Percentiles rank a stretch among this genome's conserved stretches.
These are phyloP conservation scores for Trichoderma simmonsii DNA, from an alignment of 2,329 filamentous ascomycete genomes.

Conservation along the genomic window DNA sequence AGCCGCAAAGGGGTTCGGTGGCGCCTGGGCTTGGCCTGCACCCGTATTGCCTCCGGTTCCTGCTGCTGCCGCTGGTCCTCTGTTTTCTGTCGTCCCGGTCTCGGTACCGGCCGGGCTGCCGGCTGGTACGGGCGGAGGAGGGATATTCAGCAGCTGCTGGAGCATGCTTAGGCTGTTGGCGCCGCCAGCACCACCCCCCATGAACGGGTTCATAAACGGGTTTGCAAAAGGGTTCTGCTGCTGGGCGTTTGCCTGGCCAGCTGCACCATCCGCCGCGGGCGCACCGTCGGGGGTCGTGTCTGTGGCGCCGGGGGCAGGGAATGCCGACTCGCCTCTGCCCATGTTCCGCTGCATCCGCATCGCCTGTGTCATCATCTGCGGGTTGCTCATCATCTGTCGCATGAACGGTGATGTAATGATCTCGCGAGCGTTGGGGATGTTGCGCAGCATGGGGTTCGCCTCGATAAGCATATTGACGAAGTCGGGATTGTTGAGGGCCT, in stretches of 20 bases:
- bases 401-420: constrained; percentile 87
- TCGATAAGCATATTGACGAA: constrained; percentile 95
- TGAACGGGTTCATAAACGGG: constrained; percentile 30
- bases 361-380: constrained; percentile 76
- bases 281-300: constrained; percentile 69
- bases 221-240: constrained; percentile 44
- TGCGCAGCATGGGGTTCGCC: constrained; percentile 77
- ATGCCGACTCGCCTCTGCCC: constrained; percentile 56
- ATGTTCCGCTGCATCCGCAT: constrained; percentile 77
- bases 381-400: constrained; percentile 89
- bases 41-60: constrained; percentile 13
- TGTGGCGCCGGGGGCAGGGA: constrained; percentile 88
- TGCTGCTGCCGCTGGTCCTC: constrained; percentile 19
- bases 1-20: constrained; percentile 63
- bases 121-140: neutral
- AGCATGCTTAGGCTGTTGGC: constrained; percentile 20
- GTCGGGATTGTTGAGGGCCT: constrained; percentile 91
- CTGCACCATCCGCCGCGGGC: constrained; percentile 28
- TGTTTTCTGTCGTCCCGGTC: constrained; percentile 23
- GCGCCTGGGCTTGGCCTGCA: constrained; percentile 33
- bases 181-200: constrained; percentile 24
- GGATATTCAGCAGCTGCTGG: constrained; percentile 29
- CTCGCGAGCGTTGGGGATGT: constrained; percentile 72
- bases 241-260: neutral
- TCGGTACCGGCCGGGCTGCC: neutral